Evolutionary conservation across 2,329 filamentous ascomycete species (phyloP).

Genomic region (Alternaria triticina): DNA sequence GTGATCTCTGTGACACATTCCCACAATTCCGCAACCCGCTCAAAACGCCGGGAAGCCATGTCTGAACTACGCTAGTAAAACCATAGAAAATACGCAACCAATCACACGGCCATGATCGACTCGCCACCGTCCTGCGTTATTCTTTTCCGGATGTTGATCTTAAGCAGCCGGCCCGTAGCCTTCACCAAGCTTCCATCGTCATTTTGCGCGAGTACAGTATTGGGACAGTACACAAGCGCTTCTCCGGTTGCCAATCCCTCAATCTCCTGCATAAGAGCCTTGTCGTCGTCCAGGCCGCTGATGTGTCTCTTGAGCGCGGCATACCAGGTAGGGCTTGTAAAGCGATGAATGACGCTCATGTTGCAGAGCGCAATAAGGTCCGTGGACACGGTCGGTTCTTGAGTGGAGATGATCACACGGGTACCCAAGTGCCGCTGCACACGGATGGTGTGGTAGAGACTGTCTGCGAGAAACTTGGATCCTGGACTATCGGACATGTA

Average conservation of each 20-base stretch:
- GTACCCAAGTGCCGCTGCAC: constrained; percentile 73
- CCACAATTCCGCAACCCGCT: background rate
- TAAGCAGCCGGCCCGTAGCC: constrained; percentile 19
- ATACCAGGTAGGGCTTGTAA: background rate
- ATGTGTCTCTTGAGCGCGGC: background rate
- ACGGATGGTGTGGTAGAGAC: constrained; percentile 67
- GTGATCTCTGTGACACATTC: too few species aligned
- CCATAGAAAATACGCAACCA: background rate
- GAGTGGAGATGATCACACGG: constrained; percentile 74
- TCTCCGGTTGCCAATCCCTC: background rate
- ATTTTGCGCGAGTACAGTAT: background rate
- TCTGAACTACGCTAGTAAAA: background rate
- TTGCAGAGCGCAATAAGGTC: constrained; percentile 74
- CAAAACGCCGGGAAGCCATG: background rate
- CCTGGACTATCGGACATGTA: constrained; percentile 65
- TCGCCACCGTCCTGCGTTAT: constrained; percentile 38
- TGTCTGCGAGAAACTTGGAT: constrained; percentile 67
- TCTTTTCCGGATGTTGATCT: constrained; percentile 33
- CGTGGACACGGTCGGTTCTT: constrained; percentile 76
- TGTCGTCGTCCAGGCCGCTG: background rate
- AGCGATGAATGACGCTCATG: constrained; percentile 64
- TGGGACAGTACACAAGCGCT: background rate
- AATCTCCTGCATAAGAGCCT: background rate
- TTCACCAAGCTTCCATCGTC: background rate
- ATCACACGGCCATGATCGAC: constrained; percentile 38